These are phyloP conservation scores for Hirschfeldia incana DNA, from an alignment of 345 rosid species.

Conservation along the genomic window DNA sequence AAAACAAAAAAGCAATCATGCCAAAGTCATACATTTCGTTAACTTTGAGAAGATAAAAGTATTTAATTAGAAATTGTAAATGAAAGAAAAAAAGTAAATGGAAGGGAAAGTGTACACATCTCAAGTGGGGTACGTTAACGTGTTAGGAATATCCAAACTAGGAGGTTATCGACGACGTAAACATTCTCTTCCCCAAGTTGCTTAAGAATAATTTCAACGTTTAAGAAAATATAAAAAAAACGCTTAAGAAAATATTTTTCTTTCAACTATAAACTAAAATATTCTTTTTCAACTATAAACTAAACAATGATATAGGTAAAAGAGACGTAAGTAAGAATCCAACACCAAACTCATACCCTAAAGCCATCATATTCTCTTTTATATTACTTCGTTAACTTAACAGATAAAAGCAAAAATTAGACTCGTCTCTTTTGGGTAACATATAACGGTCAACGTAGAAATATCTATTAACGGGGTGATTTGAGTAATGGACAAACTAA, in stretches of 20 bases:
- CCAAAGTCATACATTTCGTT: background rate
- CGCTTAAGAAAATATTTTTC: background rate
- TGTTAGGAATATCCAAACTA: conserved; percentile 28
- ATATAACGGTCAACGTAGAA: background rate
- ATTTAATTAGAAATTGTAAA: background rate
- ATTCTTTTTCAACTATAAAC: background rate
- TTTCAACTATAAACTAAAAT: background rate
- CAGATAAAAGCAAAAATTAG: background rate
- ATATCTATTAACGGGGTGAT: background rate
- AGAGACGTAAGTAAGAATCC: conserved; percentile 34
- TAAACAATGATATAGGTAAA: conserved; percentile 25
- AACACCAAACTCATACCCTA: conserved; percentile 39
- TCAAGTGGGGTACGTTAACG: conserved; percentile 22
- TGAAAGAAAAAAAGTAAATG: background rate
- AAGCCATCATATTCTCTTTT: conserved; percentile 34
- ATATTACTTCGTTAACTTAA: conserved; percentile 15
- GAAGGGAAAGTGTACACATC: conserved; percentile 22
- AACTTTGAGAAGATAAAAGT: background rate
- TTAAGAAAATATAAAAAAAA: background rate
- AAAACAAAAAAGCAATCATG: no score
- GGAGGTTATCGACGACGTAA: conserved; percentile 39
- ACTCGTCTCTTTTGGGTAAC: background rate
- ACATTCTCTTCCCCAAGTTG: conserved; percentile 34
- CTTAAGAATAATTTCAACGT: conserved; percentile 35
- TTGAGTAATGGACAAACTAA: background rate